Percentiles rank a stretch among this genome's conserved stretches.
Evolutionary conservation across 805 yeast genomes (phyloP).

Genomic region (Lachancea waltii): DNA sequence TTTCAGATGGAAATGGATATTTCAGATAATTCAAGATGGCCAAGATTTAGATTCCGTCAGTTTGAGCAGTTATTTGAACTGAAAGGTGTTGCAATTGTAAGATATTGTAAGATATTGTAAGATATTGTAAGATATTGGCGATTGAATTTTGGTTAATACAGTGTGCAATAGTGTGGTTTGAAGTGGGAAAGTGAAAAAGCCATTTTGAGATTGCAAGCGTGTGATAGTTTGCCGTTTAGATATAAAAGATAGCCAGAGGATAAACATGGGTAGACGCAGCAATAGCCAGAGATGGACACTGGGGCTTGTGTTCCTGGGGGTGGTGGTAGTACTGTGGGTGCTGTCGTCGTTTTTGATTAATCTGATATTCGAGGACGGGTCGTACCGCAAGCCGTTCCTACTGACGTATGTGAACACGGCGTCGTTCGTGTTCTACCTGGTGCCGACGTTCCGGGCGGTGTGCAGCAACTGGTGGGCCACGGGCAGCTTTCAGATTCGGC

Average conservation of each 20-base stretch:
- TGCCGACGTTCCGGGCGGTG: constrained; percentile 44
- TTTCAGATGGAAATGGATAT: no score
- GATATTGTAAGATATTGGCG: no score
- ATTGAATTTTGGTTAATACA: no score
- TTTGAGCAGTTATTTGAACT: no score
- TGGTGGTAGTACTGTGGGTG: constrained; percentile 88
- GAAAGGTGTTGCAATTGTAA: no score
- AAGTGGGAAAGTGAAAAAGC: no score
- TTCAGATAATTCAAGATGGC: no score
- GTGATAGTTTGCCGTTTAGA: background rate
- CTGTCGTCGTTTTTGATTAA: constrained; percentile 80
- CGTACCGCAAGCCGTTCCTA: constrained; percentile 82
- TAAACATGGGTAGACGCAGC: background rate
- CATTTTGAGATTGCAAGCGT: background rate
- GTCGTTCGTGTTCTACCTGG: constrained; percentile 69
- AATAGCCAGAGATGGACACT: constrained; percentile 50
- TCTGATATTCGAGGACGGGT: constrained; percentile 58
- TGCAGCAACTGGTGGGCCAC: constrained; percentile 24
- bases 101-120: no score
- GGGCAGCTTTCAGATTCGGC: constrained; percentile 26
- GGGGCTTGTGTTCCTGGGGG: constrained; percentile 64
- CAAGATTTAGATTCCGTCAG: no score
- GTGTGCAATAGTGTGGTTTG: no score
- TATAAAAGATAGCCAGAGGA: background rate
- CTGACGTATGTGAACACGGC: constrained; percentile 90